phyloP scores from a whole-genome alignment of 768 basidiomycete species.

The Mycena amicta region DNA sequence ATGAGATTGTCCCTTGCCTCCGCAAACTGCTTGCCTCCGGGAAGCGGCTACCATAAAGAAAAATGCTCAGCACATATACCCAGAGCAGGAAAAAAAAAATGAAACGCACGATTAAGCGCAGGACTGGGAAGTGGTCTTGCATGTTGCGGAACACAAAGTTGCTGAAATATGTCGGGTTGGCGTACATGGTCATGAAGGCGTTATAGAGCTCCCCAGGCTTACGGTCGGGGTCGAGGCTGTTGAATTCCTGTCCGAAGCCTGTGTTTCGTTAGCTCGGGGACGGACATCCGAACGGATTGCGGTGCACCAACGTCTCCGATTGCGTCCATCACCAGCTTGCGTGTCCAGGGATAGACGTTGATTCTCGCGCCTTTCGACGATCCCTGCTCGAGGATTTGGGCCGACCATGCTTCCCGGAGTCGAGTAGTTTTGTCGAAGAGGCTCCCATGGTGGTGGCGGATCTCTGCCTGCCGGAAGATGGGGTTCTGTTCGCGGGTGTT shows the following conservation, averaged over 20 bases:
- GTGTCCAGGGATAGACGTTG: neutral
- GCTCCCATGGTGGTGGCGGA: neutral
- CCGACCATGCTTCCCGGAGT: constrained; percentile 2
- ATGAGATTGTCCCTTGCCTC: neutral
- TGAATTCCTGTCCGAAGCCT: constrained; percentile 6
- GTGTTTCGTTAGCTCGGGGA: neutral
- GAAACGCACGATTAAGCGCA: neutral
- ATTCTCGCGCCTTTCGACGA: neutral
- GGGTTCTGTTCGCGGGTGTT: too few species aligned
- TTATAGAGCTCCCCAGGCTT: neutral
- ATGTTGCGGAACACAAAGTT: neutral
- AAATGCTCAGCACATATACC: too few species aligned
- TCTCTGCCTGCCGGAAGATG: neutral
- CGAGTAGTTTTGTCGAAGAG: neutral
- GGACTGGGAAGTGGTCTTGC: neutral
- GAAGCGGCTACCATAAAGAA: neutral
- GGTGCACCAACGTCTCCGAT: constrained; percentile 3
- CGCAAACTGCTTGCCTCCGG: neutral
- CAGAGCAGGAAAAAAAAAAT: too few species aligned
- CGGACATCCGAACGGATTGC: too few species aligned
- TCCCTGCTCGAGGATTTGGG: neutral
- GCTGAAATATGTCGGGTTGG: neutral
- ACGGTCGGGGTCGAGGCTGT: neutral
- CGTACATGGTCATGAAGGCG: neutral
- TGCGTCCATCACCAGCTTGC: neutral